Evolutionary conservation across 2,329 filamentous ascomycete species (phyloP), one percentile per base, ranked within the genome.

Genomic region (Xylaria sp.): DNA sequence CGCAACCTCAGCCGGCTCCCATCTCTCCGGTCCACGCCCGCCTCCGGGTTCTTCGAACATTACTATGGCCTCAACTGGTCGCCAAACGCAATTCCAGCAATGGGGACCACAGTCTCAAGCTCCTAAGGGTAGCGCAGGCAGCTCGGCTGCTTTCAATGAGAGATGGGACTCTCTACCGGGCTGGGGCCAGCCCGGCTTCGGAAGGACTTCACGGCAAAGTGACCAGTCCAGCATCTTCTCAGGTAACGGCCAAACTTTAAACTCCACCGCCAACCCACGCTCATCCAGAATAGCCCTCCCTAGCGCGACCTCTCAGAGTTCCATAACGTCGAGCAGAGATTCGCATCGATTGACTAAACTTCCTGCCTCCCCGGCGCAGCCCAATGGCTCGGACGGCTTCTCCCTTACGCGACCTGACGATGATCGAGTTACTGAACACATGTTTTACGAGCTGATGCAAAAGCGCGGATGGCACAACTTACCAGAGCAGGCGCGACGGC

Each of bases 391-490:
- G 72, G 87, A 88, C 46, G 84, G 83, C 28, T 88, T 89, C 74
- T 81, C 90, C 71, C 88, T 96, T 61, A 87, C 90, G 56, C 89
- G 92, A 75, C 94, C 94, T 18, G 87, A 90, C 63, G 92, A 97
- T 79, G 94, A 97, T 77, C 88, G 90, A 68, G 84, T 97, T 15
- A 92, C 98, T 55, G 94, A 98, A 79, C 90, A 94, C 77, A 93
- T 97, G 84, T 98, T 98, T 78, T 86, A 94, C 76, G 91, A 94
- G 62, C 84, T 99, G 73, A 98, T 99, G 96, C 93, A 97, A 78
- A 98, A 98, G 83, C 90, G 96, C 82, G 96, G 95, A 73, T 98
- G 94, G 93, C 96, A 97, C 83, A 97, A 97, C 81, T 84, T 99
- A 73, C 96, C 96, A 5, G 96, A 99, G 78, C 94, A 97, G 83